Evolutionary conservation across 345 rosid genomes (phyloP).

Genomic region (Trapa incisa): DNA sequence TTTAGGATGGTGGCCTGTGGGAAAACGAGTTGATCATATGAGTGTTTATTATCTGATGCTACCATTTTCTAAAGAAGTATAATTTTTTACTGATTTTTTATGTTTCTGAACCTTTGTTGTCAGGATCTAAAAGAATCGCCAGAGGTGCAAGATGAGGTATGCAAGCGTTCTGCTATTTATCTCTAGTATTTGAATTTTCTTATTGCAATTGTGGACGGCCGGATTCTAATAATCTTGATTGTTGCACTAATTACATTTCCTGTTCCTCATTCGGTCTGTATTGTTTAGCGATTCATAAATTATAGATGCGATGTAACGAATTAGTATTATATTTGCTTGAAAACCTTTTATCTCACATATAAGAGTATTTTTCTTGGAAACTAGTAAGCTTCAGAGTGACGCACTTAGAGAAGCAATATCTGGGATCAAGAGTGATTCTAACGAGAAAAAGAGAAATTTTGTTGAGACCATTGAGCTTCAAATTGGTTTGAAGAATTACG

Average conservation of each 20-base stretch:
- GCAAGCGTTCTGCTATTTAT: neutral
- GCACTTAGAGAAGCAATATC: slow-evolving; percentile 52
- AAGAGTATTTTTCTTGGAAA: neutral
- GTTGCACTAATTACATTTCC: neutral
- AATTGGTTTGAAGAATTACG: slow-evolving; percentile 44
- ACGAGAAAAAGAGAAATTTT: slow-evolving; percentile 54
- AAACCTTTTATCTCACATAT: neutral
- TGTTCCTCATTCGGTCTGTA: neutral
- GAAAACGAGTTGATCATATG: neutral
- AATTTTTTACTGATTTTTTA: neutral
- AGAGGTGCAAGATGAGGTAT: slow-evolving; percentile 6
- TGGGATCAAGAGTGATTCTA: slow-evolving; percentile 19
- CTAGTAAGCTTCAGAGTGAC: slow-evolving; percentile 68
- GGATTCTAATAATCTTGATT: neutral
- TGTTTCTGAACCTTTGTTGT: neutral
- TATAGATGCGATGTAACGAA: too few species aligned
- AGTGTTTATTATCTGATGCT: too few species aligned
- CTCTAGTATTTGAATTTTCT: neutral
- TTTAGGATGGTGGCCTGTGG: neutral
- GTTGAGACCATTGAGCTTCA: slow-evolving; percentile 30
- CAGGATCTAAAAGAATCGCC: neutral
- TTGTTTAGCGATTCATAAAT: neutral
- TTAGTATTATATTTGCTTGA: neutral
- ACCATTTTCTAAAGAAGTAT: neutral
- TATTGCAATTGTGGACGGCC: neutral